Evolutionary conservation across 1,284 basidiomycete genomes (phyloP).

Genomic region (Leccinum insolens): DNA sequence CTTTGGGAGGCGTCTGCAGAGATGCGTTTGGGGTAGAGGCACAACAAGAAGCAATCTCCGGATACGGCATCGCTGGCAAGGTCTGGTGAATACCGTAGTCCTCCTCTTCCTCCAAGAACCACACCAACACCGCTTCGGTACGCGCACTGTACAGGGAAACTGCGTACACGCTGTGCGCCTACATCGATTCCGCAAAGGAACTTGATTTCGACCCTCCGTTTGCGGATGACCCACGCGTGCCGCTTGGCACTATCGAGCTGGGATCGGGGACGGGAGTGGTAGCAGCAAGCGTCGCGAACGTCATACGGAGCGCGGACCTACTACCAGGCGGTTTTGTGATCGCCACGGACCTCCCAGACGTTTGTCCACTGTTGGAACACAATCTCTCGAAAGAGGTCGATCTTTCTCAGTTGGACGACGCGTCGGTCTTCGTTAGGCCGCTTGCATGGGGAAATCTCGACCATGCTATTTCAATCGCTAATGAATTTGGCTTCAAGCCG

Average conservation of each 20-base stretch:
- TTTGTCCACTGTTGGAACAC: constrained; percentile 59
- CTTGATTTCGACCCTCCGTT: constrained; percentile 66
- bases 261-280: constrained; percentile 75
- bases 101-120: constrained; percentile 1
- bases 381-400: constrained; percentile 39
- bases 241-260: constrained; percentile 53
- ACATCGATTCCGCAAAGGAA: constrained; percentile 44
- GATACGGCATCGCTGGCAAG: constrained; percentile 76
- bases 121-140: not conserved
- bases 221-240: constrained; percentile 16
- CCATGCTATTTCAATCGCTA: constrained; percentile 41
- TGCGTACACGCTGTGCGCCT: constrained; percentile 61
- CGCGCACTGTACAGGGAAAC: constrained; percentile 61
- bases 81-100: constrained; percentile 56
- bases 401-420: not conserved
- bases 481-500: constrained; percentile 39
- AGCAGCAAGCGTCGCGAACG: constrained; percentile 48
- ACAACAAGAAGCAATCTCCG: constrained; percentile 62
- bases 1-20: not conserved
- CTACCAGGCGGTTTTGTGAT: constrained; percentile 45
- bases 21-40: constrained; percentile 46
- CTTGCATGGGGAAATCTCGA: constrained; percentile 66
- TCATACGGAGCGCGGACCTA: constrained; percentile 8
- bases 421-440: constrained; percentile 45
- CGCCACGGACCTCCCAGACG: constrained; percentile 65